phyloP scores from a whole-genome alignment of 1,284 basidiomycete genomes.

The Ceratobasidium sp. region DNA sequence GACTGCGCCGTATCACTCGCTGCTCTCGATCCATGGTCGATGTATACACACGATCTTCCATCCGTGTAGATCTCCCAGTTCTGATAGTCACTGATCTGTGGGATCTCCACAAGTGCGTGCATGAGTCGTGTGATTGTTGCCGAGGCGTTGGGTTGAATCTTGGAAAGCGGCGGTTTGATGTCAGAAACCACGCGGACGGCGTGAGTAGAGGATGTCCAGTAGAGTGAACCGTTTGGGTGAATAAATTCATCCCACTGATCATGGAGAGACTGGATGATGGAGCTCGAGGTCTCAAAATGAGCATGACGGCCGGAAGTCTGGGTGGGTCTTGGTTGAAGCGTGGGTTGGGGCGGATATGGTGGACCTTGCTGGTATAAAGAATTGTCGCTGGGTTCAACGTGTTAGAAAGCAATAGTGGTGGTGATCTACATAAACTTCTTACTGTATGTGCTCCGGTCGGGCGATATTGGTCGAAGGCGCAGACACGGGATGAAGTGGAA shows the following conservation, averaged over 20 bases:
- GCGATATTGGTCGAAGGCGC: no score
- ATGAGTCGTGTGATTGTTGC: background rate
- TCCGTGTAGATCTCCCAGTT: conserved; percentile 25
- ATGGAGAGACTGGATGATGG: background rate
- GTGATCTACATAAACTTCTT: no score
- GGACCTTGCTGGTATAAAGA: no score
- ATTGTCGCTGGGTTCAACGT: no score
- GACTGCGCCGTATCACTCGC: background rate
- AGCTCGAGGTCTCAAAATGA: background rate
- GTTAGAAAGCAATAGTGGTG: no score
- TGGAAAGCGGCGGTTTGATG: background rate
- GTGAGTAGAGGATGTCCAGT: conserved; percentile 7
- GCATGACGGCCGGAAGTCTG: no score
- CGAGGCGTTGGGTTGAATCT: background rate
- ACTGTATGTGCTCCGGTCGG: no score
- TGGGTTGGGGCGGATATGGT: no score
- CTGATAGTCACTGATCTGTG: background rate
- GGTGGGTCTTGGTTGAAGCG: no score
- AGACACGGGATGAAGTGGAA: no score
- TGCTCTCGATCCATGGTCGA: conserved; percentile 3
- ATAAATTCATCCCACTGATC: background rate
- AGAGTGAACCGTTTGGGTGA: conserved; percentile 16
- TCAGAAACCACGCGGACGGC: background rate
- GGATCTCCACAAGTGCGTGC: background rate
- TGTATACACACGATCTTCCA: background rate